Evolutionary conservation across 257 asterid genomes (phyloP).

Genomic region (Solanum corneliomulleri): DNA sequence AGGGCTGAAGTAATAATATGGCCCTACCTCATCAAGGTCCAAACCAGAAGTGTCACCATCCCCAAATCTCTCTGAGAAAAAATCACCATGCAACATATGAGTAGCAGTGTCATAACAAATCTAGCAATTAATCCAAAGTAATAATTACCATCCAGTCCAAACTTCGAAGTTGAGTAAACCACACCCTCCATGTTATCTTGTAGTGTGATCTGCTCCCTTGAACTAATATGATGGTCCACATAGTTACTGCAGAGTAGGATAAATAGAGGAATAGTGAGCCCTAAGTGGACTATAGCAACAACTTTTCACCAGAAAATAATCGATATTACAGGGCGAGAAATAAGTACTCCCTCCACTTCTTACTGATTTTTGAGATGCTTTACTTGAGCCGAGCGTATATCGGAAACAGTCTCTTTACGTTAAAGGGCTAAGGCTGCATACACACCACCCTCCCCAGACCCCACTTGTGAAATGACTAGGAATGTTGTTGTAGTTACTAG

Average conservation of each 20-base stretch:
- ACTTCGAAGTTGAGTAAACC: slow-evolving; percentile 73
- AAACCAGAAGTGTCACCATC: slow-evolving; percentile 90
- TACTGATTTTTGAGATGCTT: neutral
- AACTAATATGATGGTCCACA: slow-evolving; percentile 93
- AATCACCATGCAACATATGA: neutral
- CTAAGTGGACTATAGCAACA: neutral
- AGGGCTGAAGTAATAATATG: neutral
- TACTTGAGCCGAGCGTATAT: neutral
- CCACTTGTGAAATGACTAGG: neutral
- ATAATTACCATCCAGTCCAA: slow-evolving; percentile 95
- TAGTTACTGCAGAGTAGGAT: slow-evolving; percentile 50
- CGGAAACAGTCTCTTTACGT: neutral
- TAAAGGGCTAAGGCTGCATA: neutral
- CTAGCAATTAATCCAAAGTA: neutral
- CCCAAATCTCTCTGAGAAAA: slow-evolving; percentile 84
- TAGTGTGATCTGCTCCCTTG: slow-evolving; percentile 96
- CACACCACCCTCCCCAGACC: neutral
- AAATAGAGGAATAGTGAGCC: neutral
- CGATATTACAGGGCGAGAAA: neutral
- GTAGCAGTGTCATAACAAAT: slow-evolving; percentile 3
- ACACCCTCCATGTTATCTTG: slow-evolving; percentile 88
- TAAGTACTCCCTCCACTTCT: neutral
- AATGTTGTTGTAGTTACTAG: neutral
- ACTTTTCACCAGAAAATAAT: neutral
- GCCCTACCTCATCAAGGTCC: slow-evolving; percentile 87